phyloP scores from a whole-genome alignment of 768 basidiomycete genomes.

The Xerocomellus dryophilus region DNA sequence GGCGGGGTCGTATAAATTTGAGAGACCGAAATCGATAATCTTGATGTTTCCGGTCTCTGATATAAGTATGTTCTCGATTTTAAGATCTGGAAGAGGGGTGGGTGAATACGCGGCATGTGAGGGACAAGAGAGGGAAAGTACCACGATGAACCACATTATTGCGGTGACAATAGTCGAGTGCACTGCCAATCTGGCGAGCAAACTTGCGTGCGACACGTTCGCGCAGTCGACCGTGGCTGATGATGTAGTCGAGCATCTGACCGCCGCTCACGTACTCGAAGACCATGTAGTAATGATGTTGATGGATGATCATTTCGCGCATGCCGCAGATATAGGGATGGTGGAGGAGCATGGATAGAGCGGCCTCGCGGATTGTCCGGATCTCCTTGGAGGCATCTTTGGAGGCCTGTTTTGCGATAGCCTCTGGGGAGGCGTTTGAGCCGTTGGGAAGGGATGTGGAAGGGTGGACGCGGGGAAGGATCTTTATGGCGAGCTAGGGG shows the following conservation, averaged over 20 bases:
- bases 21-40: conserved; percentile 98
- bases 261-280: conserved; percentile 99
- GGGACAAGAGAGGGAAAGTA: conserved; percentile 28
- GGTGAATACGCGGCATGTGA: conserved; percentile 7
- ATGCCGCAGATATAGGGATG: conserved; percentile 99
- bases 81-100: conserved; percentile 59
- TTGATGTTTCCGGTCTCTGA: conserved; percentile 99
- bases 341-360: conserved; percentile 90
- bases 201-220: conserved; percentile 97
- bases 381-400: conserved; percentile 97
- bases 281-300: conserved; percentile 99
- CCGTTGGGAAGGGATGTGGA: conserved; percentile 50
- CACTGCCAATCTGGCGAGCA: conserved; percentile 94
- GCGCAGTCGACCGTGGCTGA: conserved; percentile 91
- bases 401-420: conserved; percentile 72
- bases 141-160: conserved; percentile 98
- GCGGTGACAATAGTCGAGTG: conserved; percentile 93
- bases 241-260: conserved; percentile 99
- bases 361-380: conserved; percentile 92
- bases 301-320: conserved; percentile 97
- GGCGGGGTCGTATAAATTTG: conserved; percentile 87
- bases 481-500: conserved; percentile 92
- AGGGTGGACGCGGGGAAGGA: conserved; percentile 83
- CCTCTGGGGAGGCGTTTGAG: conserved; percentile 46
- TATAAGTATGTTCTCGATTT: conserved; percentile 99